Evolutionary conservation across 345 rosid genomes (phyloP).

Genomic region (Erucastrum elatum): DNA sequence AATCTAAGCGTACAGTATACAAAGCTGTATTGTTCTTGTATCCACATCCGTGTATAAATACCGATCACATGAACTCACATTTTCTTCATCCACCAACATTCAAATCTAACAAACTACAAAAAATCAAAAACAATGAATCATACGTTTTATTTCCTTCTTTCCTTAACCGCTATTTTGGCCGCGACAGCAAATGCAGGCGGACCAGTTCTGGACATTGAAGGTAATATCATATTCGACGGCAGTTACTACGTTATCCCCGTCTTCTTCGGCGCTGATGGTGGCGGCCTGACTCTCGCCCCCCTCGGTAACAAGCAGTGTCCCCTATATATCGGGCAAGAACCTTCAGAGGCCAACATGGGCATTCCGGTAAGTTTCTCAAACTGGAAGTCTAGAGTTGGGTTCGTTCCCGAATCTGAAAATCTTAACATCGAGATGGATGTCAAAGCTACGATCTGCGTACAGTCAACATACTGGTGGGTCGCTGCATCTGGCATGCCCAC

Average conservation of each 20-base stretch:
- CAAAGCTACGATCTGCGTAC: not conserved
- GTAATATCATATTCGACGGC: not conserved
- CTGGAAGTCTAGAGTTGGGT: conserved; percentile 7
- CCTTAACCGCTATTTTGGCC: not conserved
- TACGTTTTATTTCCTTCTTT: not conserved
- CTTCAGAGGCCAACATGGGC: not conserved
- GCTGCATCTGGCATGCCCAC: not conserved
- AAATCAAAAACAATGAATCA: not conserved
- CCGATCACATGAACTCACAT: not conserved
- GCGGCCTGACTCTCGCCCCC: conserved; percentile 8
- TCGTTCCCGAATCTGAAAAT: not conserved
- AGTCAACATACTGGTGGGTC: conserved; percentile 23
- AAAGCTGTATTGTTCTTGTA: not conserved
- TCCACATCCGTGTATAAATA: conserved; percentile 2
- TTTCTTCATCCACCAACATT: not conserved
- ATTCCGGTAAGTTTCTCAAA: conserved; percentile 18
- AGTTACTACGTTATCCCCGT: conserved; percentile 14
- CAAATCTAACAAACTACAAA: not conserved
- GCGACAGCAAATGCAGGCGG: not conserved
- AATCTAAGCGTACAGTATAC: not conserved
- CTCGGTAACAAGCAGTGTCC: not conserved
- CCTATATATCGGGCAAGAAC: not conserved
- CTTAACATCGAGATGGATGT: conserved; percentile 12
- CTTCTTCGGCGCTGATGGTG: conserved; percentile 4
- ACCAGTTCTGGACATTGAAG: not conserved